Evolutionary conservation across 352 stramenopile genomes (phyloP), one percentile per base, ranked within the genome.

Genomic region (Phytopythium chamaehyphon): DNA sequence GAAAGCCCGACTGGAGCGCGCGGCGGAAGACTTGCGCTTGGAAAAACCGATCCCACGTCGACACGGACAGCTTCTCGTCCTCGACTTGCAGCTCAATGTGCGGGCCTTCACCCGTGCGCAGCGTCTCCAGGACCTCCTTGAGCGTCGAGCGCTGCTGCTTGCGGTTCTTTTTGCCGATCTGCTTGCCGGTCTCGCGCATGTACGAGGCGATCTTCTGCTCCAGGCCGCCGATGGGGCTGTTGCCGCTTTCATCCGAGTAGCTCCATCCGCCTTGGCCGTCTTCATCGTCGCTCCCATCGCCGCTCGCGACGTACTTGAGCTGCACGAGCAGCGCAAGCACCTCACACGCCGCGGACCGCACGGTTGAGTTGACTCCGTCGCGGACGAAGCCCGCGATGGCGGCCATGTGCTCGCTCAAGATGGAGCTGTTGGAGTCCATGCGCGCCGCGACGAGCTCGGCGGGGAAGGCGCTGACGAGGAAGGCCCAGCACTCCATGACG

Each of bases 161-260:
- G 37, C 76, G 66, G 53, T 74, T 88, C 61, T 88, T 88, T 59
- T 88, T 88, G 52, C 76, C 76, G 19, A 88, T 78, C 38, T 51
- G 82, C 53, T 88, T 88, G 37, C 56, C 76, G n/a, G 73, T 74
- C 50, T 86, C 71, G 35, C 68, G 71, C 71, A 88, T 84, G 53
- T 75, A 86, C 28, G 50, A 49, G 49, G 71, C 66, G 51, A 88
- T 83, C 47, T 77, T 78, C 9, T 71, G 55, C 26, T 75, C 59
- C 35, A 88, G 46, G 14, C 73, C 76, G 1, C 71, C 67, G 28
- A 88, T 71, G 8, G 64, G 60, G 37, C 73, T 81, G 3, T 52
- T 49, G 0, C 48, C 47, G 5, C 66, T 58, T 39, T 88, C 76
- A 35, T 71, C 62, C 2, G 57, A 63, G 24, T 86, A 88, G 37